Evolutionary conservation across 345 rosid species (phyloP), one percentile per base, ranked within the genome.

Genomic region (Moringa oleifera): DNA sequence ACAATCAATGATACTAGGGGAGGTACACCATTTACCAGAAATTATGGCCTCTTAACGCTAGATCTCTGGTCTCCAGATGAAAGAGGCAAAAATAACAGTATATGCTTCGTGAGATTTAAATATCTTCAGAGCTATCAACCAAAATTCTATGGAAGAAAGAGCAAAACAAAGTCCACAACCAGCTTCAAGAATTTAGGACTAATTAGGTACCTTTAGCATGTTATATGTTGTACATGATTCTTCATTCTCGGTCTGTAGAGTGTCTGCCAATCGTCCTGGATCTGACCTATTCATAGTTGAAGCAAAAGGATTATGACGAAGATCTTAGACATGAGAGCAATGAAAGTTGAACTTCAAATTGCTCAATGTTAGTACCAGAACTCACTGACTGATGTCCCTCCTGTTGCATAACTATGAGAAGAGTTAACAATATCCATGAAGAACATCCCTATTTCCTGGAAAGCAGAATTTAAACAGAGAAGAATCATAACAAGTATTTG

Each of bases 141-240:
- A 3, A 45, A 20, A 53, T 25, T 28, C 52, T 37, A 23, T 6
- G 20, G 7, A 49, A 13, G n/a, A 51, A n/a, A 2, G 22, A 46
- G 23, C 19, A 19, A 49, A 4, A 53, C 7, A 33, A 59, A 49
- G 23, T 56, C 51, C 45, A 21, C 25, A 10, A 56, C 10, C 59
- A 25, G 51, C 57, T 22, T 31, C 56, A 57, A 33, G 55, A 53
- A n/a, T 23, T 25, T 7, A 5, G 55, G 20, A 65, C 13, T 17
- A 31, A 62, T 0, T 21, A 53, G 10, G 53, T 72, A 86, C 97
- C 94, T 94, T 88, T 61, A 94, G 81, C 99, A 90, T 90, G 79
- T 94, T 94, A 71, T 90, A 88, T 55, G 97, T 94, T 15, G 99
- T 81, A 72, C 99, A 88, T 12, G 95, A 94, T 75, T 94, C 99